Base-by-base conservation (phyloP, 139 green algal genomes). In the Chlamydomonas incerta region DNA sequence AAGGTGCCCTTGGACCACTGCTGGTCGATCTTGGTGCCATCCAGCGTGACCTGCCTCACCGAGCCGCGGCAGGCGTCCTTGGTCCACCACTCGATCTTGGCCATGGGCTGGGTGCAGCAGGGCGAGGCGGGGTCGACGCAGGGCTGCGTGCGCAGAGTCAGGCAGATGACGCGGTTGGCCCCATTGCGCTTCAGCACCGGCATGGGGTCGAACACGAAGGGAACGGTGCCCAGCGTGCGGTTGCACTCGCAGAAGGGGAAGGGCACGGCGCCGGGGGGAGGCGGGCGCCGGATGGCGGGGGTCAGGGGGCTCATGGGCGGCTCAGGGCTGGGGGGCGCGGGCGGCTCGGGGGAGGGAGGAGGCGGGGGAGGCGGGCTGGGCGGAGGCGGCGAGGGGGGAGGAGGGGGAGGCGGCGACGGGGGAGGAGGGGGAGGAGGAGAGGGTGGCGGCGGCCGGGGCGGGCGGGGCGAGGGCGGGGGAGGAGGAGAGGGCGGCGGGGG, bases 181-280 rank as follows among this genome's bases (percentile, higher is more conserved):
- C 55, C 63, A 5, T 5, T 55, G 46, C 20, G 17, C 9, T 35
- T 67, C 41, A 84, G 33, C 26, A 28, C 20, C 28, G 77, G n/a
- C 8, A 3, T 67, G 29, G 63, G 18, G 31, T 71, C 67, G 1
- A 84, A 23, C 63, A n/a, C 24, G 65, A 84, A 84, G 28, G 77
- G 77, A 13, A 84, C 8, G 35, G 35, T 65, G 47, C 34, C 41
- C 33, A 11, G 11, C 24, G 77, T 84, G 46, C 65, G 63, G n/a
- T 84, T 84, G 77, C 77, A 84, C 31, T 74, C 63, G 65, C 77
- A 84, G 77, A 75, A 84, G 63, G 77, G 77, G 65, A 84, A 84
- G 65, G 41, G n/a, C 0, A 17, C 6, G 26, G 76, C 60, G 3
- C 63, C 15, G 17, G 65, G 65, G 0, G 63, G 65, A 21, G 63